Evolutionary conservation across 257 asterid genomes (phyloP).

Genomic region (Solanum lycopersicoides): DNA sequence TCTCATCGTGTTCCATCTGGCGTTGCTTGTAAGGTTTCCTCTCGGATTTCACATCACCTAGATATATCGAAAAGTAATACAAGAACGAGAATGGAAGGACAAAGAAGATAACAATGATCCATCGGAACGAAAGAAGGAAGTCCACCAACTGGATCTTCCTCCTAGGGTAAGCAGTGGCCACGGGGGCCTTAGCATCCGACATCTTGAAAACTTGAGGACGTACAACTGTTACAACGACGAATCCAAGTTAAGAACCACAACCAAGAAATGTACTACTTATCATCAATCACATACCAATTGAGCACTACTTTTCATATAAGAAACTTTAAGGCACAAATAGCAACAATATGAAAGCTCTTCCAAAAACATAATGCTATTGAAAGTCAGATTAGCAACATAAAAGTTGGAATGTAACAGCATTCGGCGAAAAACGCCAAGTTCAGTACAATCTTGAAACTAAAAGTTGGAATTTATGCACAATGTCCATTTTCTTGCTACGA

Average conservation of each 20-base stretch:
- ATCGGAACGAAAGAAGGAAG: constrained; percentile 22
- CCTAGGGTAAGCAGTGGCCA: constrained; percentile 79
- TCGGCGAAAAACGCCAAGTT: neutral
- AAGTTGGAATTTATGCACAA: neutral
- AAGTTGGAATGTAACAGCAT: neutral
- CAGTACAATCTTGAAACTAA: neutral
- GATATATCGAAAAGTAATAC: neutral
- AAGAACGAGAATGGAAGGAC: constrained; percentile 1
- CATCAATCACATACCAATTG: neutral
- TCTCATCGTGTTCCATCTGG: constrained; percentile 33
- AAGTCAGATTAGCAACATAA: neutral
- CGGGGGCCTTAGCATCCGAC: constrained; percentile 81
- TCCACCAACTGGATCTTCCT: constrained; percentile 86
- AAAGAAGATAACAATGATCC: neutral
- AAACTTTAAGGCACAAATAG: neutral
- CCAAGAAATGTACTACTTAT: neutral
- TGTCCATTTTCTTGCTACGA: neutral
- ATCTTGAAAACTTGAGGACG: constrained; percentile 21
- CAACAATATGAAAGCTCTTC: neutral
- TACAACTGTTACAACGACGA: neutral
- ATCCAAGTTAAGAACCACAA: neutral
- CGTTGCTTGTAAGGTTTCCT: constrained; percentile 58
- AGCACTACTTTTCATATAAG: neutral
- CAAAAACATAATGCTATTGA: neutral
- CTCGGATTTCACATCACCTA: constrained; percentile 41